A percentile compares a stretch with the other conserved stretches of the same genome.
These are phyloP conservation scores for Hanseniaspora pseudoguilliermondii DNA, from an alignment of 805 yeast genomes.

Conservation along the genomic window DNA sequence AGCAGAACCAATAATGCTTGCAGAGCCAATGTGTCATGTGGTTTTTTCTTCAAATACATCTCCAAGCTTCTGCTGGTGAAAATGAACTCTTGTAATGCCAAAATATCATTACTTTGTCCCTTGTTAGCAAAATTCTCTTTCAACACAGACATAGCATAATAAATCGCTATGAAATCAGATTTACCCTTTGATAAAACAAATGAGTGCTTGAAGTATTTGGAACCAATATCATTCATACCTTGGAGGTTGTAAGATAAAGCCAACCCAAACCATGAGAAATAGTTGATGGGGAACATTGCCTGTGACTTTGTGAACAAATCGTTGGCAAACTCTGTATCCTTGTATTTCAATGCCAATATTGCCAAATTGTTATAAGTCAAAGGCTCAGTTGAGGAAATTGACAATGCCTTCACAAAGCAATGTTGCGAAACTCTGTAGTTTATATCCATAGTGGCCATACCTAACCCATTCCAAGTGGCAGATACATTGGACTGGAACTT, in stretches of 20 bases:
- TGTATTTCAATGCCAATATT: constrained; percentile 51
- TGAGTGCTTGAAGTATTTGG: constrained; percentile 61
- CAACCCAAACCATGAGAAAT: constrained; percentile 75
- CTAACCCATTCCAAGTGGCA: constrained; percentile 72
- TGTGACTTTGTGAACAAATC: constrained; percentile 64
- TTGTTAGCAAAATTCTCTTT: constrained; percentile 31
- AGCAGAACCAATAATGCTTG: constrained; percentile 41
- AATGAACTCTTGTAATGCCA: constrained; percentile 50
- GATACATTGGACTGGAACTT: constrained; percentile 57
- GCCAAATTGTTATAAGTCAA: constrained; percentile 74
- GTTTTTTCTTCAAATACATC: constrained; percentile 49
- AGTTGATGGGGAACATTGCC: constrained; percentile 64
- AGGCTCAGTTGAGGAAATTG: constrained; percentile 55
- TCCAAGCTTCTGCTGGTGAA: constrained; percentile 56
- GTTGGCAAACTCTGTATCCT: constrained; percentile 60
- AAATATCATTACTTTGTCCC: constrained; percentile 34
- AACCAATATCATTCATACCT: constrained; percentile 41
- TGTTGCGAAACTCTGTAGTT: constrained; percentile 78
- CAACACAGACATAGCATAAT: constrained; percentile 53
- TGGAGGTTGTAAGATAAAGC: constrained; percentile 47
- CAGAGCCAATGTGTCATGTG: constrained; percentile 46
- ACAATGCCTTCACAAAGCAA: constrained; percentile 72
- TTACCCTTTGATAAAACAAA: constrained; percentile 63
- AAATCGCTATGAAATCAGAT: constrained; percentile 52
- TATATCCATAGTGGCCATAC: constrained; percentile 52